These are phyloP conservation scores for Hypoxylon sp. DNA, from an alignment of 2,329 filamentous ascomycete species.

Conservation along the genomic window DNA sequence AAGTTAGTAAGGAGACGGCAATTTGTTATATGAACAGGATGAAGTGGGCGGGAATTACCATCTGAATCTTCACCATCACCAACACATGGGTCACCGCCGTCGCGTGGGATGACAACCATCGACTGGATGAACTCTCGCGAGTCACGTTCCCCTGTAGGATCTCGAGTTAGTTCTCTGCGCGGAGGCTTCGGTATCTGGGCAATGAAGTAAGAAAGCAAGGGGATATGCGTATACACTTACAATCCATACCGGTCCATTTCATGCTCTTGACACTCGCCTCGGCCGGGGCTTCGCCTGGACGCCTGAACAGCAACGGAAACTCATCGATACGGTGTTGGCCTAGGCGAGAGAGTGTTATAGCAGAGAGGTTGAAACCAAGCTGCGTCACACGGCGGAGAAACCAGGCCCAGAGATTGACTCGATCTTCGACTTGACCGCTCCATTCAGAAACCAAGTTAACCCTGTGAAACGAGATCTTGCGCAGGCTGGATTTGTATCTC, in stretches of 20 bases:
- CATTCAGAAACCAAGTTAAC: conserved; percentile 52
- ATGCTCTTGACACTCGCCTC: background rate
- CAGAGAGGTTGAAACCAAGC: conserved; percentile 51
- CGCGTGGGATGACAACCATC: conserved; percentile 8
- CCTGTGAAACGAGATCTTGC: conserved; percentile 61
- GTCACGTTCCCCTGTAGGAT: conserved; percentile 18
- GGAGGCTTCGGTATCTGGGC: too few relatives aligned
- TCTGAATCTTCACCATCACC: conserved; percentile 2
- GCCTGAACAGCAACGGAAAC: conserved; percentile 18
- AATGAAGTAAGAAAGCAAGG: background rate
- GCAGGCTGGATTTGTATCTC: conserved; percentile 61
- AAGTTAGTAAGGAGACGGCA: background rate
- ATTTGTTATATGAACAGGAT: background rate
- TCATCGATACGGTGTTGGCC: conserved; percentile 36
- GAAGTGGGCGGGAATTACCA: background rate
- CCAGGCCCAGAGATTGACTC: conserved; percentile 55
- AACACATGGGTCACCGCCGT: background rate
- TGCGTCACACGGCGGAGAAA: conserved; percentile 55
- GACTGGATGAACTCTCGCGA: conserved; percentile 22
- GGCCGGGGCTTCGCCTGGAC: background rate
- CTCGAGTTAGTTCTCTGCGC: background rate
- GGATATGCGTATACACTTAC: conserved; percentile 16
- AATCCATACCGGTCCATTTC: conserved; percentile 51
- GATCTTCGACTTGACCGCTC: conserved; percentile 12
- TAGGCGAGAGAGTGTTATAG: conserved; percentile 51